Conservation (phyloP, 495 filamentous ascomycete genomes). For the Trichocladium uniseriatum region DNA sequence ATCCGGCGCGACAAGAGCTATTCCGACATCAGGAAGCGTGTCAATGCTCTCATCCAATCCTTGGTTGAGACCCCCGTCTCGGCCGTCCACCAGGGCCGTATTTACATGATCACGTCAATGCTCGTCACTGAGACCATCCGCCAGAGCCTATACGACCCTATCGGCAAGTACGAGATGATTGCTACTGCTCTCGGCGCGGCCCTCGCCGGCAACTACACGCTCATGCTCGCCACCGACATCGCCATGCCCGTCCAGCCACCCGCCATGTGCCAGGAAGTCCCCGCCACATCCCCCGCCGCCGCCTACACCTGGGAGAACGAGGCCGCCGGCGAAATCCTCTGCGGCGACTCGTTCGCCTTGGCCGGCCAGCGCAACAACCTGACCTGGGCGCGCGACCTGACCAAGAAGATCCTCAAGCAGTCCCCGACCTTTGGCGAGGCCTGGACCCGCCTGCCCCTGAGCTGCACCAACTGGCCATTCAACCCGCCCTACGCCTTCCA, state of each 20-base stretch:
- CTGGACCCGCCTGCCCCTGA: constrained; percentile 46
- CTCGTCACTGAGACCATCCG: constrained; percentile 38
- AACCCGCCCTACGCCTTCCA: constrained; percentile 20
- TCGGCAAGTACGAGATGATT: constrained; percentile 21
- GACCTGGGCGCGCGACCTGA: constrained; percentile 33
- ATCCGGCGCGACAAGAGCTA: constrained; percentile 38
- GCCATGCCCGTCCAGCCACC: neutral
- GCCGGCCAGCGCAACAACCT: constrained; percentile 13
- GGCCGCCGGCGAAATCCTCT: constrained; percentile 39
- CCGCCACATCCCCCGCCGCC: neutral
- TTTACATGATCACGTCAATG: constrained; percentile 26
- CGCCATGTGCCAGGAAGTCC: neutral
- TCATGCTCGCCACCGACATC: neutral
- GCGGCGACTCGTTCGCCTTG: constrained; percentile 42
- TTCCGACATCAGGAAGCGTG: constrained; percentile 38
- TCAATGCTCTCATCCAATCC: constrained; percentile 19
- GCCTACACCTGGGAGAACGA: neutral
- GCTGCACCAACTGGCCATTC: constrained; percentile 43
- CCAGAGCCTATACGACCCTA: constrained; percentile 13
- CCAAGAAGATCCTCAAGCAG: constrained; percentile 31
- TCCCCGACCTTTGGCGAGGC: constrained; percentile 43
- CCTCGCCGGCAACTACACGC: constrained; percentile 9
- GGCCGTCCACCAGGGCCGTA: constrained; percentile 18
- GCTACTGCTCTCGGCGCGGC: constrained; percentile 21
- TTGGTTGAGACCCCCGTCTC: constrained; percentile 17